Evolutionary conservation across 179 eudicot genomes (phyloP).

Genomic region (Beta lomatogona): DNA sequence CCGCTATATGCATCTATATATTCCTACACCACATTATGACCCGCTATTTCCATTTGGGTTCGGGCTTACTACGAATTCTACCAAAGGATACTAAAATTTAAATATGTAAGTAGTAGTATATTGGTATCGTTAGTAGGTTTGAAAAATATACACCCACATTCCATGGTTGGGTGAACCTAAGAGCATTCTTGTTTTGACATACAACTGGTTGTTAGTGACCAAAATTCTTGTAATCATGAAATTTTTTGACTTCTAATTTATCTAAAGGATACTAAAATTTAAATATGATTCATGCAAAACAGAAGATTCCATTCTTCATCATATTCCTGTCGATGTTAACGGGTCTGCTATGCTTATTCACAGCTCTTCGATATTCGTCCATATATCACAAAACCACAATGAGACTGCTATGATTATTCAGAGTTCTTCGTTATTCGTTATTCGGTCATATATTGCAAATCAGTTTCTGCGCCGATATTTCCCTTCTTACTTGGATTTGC

Average conservation of each 20-base stretch:
- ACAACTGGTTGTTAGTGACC: not conserved
- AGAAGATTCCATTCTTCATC: too few relatives aligned
- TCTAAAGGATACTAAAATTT: too few relatives aligned
- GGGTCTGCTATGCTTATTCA: too few relatives aligned
- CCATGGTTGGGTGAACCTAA: not conserved
- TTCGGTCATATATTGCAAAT: too few relatives aligned
- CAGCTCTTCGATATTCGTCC: too few relatives aligned
- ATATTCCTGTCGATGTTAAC: too few relatives aligned
- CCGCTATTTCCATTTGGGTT: constrained; percentile 25
- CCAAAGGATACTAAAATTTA: not conserved
- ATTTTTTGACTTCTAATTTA: not conserved
- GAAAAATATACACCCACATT: not conserved
- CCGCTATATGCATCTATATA: too few relatives aligned
- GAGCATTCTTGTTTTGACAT: not conserved
- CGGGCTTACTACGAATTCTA: constrained; percentile 26
- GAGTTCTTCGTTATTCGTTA: too few relatives aligned
- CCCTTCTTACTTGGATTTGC: too few relatives aligned
- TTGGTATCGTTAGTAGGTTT: not conserved
- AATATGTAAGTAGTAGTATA: not conserved
- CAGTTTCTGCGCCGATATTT: too few relatives aligned
- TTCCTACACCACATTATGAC: constrained; percentile 44
- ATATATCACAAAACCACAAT: too few relatives aligned
- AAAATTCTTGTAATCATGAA: not conserved
- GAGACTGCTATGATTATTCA: too few relatives aligned
- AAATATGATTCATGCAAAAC: not conserved